Conservation (phyloP, 2,329 filamentous ascomycete genomes). For the Arthrinium phaeospermum region DNA sequence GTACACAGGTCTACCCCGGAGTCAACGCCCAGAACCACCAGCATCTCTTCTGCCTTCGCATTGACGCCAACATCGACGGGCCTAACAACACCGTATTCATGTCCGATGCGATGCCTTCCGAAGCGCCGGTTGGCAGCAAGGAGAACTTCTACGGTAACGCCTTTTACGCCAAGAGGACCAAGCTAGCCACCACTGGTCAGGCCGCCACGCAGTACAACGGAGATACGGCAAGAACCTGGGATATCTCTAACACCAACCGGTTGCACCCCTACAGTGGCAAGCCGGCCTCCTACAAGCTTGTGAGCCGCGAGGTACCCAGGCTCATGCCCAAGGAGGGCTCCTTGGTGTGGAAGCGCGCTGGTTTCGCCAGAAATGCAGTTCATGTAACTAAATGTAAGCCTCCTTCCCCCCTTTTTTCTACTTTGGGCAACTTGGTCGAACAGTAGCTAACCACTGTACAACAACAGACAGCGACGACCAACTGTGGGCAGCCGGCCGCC, state of each 20-base stretch:
- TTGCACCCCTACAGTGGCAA: constrained; percentile 88
- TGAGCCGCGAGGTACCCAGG: constrained; percentile 80
- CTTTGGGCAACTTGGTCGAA: too few species aligned
- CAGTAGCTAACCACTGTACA: constrained; percentile 15
- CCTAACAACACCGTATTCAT: constrained; percentile 85
- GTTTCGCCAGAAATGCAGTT: constrained; percentile 84
- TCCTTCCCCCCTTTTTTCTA: not conserved
- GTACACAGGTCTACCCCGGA: constrained; percentile 87
- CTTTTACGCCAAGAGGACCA: constrained; percentile 85
- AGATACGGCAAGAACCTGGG: constrained; percentile 81
- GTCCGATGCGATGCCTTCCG: constrained; percentile 74
- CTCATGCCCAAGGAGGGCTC: constrained; percentile 81
- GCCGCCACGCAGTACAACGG: constrained; percentile 83
- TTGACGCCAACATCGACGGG: constrained; percentile 88
- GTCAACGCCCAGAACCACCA: constrained; percentile 97
- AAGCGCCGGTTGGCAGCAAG: constrained; percentile 76
- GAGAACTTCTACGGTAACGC: constrained; percentile 92
- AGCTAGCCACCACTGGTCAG: constrained; percentile 72
- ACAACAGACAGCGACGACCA: constrained; percentile 75
- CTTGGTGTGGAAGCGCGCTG: constrained; percentile 87
- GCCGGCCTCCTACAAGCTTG: constrained; percentile 85
- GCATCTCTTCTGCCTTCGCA: constrained; percentile 88
- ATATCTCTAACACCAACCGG: constrained; percentile 84
- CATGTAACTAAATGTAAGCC: constrained; percentile 85
- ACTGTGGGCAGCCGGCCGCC: constrained; percentile 83